Percentiles rank a stretch among this genome's conserved stretches.
These are phyloP conservation scores for Zopfia rhizophila DNA, from an alignment of 2,329 filamentous ascomycete genomes.

Conservation along the genomic window DNA sequence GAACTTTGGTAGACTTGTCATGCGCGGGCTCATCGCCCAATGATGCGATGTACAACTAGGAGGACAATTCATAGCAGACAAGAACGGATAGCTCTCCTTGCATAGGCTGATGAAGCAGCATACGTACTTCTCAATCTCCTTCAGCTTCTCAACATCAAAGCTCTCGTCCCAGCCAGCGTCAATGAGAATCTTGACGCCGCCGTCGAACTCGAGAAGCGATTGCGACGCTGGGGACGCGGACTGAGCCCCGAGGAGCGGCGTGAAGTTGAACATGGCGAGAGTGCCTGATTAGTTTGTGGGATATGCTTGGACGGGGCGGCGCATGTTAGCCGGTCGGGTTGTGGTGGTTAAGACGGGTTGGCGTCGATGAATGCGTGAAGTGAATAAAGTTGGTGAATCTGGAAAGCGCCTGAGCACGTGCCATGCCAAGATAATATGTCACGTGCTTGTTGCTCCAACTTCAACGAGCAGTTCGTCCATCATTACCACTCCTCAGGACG, in stretches of 20 bases:
- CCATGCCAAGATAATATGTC: too few relatives aligned
- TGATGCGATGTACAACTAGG: neutral
- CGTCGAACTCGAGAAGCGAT: conserved; percentile 96
- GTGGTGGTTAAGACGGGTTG: too few relatives aligned
- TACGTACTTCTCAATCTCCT: conserved; percentile 86
- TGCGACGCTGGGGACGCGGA: conserved; percentile 88
- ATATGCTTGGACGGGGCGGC: neutral
- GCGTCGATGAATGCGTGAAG: too few relatives aligned
- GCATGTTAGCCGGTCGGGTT: too few relatives aligned
- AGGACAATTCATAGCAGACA: neutral
- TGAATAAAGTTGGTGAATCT: too few relatives aligned
- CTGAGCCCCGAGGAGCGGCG: conserved; percentile 88
- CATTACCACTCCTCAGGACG: too few relatives aligned
- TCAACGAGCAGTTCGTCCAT: too few relatives aligned
- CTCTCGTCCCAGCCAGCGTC: conserved; percentile 96
- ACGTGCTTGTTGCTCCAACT: too few relatives aligned
- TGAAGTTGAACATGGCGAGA: conserved; percentile 89
- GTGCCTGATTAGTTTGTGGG: neutral
- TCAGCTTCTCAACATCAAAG: conserved; percentile 84
- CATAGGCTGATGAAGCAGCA: conserved; percentile 11
- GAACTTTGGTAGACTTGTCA: too few relatives aligned
- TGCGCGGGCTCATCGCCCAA: too few relatives aligned
- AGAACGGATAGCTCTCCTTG: conserved; percentile 26
- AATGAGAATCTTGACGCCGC: conserved; percentile 92
- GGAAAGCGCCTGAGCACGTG: too few relatives aligned